Base-by-base conservation (phyloP, 2,329 filamentous ascomycete genomes). In the Clathrospora elynae region DNA sequence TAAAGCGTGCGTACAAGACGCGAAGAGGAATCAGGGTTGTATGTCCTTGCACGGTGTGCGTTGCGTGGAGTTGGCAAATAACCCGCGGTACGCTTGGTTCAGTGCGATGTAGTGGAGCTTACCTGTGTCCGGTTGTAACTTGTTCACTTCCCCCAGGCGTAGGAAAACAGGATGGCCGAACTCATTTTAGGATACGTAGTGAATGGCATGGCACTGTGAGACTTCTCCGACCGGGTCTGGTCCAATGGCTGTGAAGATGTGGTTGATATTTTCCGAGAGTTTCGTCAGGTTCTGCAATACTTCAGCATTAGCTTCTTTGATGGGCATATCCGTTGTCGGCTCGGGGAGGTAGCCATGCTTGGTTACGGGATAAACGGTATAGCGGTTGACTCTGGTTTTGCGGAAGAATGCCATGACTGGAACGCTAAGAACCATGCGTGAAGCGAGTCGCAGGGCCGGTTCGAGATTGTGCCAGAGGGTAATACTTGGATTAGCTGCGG, bases 1-100 rank as follows among this genome's bases (percentile, higher is more conserved):
- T 71, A n/a, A 18, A 67, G 59, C 47, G 70, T 72, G 72, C 54
- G 53, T 71, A 42, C 39, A 55, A 36, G 47, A 66, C 24, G 10
- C 13, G 34, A 16, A 34, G n/a, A 23, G 20, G 10, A 23, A 23
- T 6, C 20, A 10, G 6, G 20, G 6, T 23, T 10, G 20, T 10
- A 23, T 23, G 10, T 23, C 20, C 10, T 10, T 6, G 10, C 20
- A 23, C 10, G 20, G 20, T 23, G 20, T 23, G 10, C 20, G 20
- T 23, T 23, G 6, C 10, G 20, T 23, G 6, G 20, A 23, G 6
- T 6, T 23, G 20, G 20, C 10, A 10, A 23, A 23, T 6, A 6
- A 23, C 20, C 10, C 20, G 20, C 20, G 20, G 10, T 23, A 23
- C 10, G 20, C 20, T 10, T 23, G 20, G 20, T 23, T 23, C 20